phyloP scores from a whole-genome alignment of 768 basidiomycete species.

The Glaciozyma martinii region DNA sequence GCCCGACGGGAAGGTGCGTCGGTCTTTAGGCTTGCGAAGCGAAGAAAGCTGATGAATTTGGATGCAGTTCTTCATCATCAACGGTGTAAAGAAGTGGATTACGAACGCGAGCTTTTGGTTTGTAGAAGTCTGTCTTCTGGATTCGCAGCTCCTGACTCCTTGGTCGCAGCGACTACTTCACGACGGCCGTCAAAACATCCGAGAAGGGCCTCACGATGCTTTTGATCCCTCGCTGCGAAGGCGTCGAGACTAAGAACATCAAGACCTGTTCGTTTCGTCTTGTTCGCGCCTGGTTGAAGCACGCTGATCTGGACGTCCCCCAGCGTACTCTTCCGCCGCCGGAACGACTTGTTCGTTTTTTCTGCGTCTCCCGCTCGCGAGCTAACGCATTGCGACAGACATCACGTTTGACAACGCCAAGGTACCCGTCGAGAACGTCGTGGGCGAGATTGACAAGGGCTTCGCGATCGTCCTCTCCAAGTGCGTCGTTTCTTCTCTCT shows the following conservation, averaged over 20 bases:
- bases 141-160: not conserved
- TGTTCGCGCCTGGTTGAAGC: not conserved
- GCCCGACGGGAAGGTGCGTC: slow-evolving; percentile 59
- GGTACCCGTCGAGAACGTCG: slow-evolving; percentile 77
- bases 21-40: too few relatives aligned
- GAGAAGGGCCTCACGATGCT: slow-evolving; percentile 71
- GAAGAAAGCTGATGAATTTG: not conserved
- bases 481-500: not conserved
- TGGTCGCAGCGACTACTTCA: slow-evolving; percentile 58
- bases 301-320: not conserved
- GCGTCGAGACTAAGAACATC: slow-evolving; percentile 70
- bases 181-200: slow-evolving; percentile 57
- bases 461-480: slow-evolving; percentile 45
- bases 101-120: not conserved
- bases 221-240: slow-evolving; percentile 69
- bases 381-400: slow-evolving; percentile 26
- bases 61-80: slow-evolving; percentile 56
- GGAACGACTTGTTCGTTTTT: slow-evolving; percentile 53
- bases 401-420: slow-evolving; percentile 75
- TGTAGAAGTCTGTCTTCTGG: not conserved
- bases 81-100: slow-evolving; percentile 75
- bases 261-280: slow-evolving; percentile 50
- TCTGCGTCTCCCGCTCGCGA: too few relatives aligned
- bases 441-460: slow-evolving; percentile 71
- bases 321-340: slow-evolving; percentile 68